A percentile compares a stretch with the other conserved stretches of the same genome.
Evolutionary conservation across 192 early-diverging fungal genomes (phyloP).

Genomic region (Mortierella alpina): DNA sequence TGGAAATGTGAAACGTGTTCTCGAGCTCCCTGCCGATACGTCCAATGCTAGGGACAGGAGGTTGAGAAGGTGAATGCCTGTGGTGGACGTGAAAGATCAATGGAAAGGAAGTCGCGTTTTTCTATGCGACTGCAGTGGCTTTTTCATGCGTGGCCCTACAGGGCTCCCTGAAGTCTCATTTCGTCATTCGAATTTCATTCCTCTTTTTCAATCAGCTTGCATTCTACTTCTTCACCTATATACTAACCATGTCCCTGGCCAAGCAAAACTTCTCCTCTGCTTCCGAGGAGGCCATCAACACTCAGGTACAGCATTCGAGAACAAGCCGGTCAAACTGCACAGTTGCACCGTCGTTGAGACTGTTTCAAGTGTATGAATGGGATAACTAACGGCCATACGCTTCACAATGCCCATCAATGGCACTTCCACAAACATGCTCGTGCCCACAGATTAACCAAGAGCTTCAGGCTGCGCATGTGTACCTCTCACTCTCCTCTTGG

Average conservation of each 20-base stretch:
- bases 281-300: constrained; percentile 66
- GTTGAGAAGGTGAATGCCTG: no score
- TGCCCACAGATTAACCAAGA: constrained; percentile 64
- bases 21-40: no score
- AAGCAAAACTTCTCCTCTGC: constrained; percentile 67
- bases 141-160: no score
- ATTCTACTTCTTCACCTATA: neutral
- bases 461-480: constrained; percentile 68
- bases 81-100: no score
- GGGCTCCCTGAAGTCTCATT: neutral
- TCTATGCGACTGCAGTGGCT: no score
- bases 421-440: neutral
- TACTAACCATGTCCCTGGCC: constrained; percentile 52
- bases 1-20: no score
- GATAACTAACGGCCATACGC: neutral
- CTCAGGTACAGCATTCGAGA: constrained; percentile 27
- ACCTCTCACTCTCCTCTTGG: constrained; percentile 66
- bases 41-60: no score
- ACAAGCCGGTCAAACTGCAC: no score
- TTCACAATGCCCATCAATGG: neutral
- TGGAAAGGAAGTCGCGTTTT: no score
- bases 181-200: no score
- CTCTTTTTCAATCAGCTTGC: neutral
- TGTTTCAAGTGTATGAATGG: no score
- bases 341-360: no score